Evolutionary conservation across 2,329 filamentous ascomycete genomes (phyloP), one percentile per base, ranked within the genome.

Genomic region (Didymella keratinophila): DNA sequence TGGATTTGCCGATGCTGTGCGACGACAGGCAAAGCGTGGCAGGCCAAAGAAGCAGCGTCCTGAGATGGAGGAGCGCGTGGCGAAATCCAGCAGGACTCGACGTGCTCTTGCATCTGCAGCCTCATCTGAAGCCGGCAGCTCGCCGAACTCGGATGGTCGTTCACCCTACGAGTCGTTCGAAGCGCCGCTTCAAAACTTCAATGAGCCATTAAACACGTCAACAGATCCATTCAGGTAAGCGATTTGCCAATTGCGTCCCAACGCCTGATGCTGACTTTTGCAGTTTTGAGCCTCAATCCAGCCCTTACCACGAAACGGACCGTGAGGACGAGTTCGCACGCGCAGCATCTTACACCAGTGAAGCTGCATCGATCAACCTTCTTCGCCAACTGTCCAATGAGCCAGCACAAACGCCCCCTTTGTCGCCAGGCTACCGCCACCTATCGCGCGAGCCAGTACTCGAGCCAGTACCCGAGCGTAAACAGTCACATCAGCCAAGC

Each of bases 1-100:
- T 55, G 94, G 93, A 5, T 96, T 98, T 69, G 92, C 96, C 63
- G 93, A 93, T 37, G 83, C 87, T 48, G 84, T 89, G 27, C 86
- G 87, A 72, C 88, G 88, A 74, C 83, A 85, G 32, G 84, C 84
- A 36, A 90, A 90, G 78, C 86, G 89, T 60, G 87, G 87, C 47
- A 80, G 87, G 42, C 87, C 87, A 20, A 85, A 85, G 78, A 89
- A 89, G 77, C 80, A 83, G 57, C 78, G 86, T 28, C 86, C 85
- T 9, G 85, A 87, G 55, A 80, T 85, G 74, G 85, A 86, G 37
- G 79, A 84, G 42, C 80, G 86, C 52, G 76, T 83, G 23, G 80
- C 83, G 14, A 89, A 89, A 67, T 82, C 86, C 34, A 79, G 74
- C 51, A 80, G 80, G 65, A 84, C 85, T 41, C 80, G 86, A 43